Percentiles rank a stretch among this genome's conserved stretches.
These are phyloP conservation scores for Euclidium syriacum DNA, from an alignment of 345 rosid species.

Conservation along the genomic window DNA sequence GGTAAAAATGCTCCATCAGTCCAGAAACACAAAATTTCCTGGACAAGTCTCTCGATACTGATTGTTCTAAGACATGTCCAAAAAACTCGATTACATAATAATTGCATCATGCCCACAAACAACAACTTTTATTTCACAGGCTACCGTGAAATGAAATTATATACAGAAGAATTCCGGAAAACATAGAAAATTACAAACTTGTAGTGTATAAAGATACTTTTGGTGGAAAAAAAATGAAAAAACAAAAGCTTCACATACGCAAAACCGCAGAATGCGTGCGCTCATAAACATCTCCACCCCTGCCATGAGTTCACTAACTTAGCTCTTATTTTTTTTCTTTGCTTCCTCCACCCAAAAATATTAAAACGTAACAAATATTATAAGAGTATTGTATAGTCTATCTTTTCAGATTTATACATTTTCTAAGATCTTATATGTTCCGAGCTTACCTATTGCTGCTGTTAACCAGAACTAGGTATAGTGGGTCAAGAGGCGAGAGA, in stretches of 20 bases:
- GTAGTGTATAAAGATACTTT: neutral
- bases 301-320: conserved; percentile 35
- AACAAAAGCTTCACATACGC: conserved; percentile 22
- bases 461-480: conserved; percentile 56
- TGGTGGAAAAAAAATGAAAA: neutral
- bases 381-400: neutral
- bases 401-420: neutral
- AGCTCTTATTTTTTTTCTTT: conserved; percentile 20
- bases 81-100: too few species aligned
- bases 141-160: too few species aligned
- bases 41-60: too few species aligned
- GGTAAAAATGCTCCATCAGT: too few species aligned
- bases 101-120: too few species aligned
- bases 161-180: too few species aligned
- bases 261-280: conserved; percentile 20
- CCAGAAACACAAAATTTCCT: too few species aligned
- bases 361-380: neutral
- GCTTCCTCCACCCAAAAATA: conserved; percentile 28
- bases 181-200: conserved; percentile 1
- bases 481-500: conserved; percentile 61
- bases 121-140: too few species aligned
- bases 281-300: conserved; percentile 76
- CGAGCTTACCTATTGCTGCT: conserved; percentile 42
- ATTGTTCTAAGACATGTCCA: too few species aligned
- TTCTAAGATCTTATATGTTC: neutral